Percentiles rank a stretch among this genome's conserved stretches.
These are phyloP conservation scores for Camellia japonica DNA, from an alignment of 148 eudicot species.

Conservation along the genomic window DNA sequence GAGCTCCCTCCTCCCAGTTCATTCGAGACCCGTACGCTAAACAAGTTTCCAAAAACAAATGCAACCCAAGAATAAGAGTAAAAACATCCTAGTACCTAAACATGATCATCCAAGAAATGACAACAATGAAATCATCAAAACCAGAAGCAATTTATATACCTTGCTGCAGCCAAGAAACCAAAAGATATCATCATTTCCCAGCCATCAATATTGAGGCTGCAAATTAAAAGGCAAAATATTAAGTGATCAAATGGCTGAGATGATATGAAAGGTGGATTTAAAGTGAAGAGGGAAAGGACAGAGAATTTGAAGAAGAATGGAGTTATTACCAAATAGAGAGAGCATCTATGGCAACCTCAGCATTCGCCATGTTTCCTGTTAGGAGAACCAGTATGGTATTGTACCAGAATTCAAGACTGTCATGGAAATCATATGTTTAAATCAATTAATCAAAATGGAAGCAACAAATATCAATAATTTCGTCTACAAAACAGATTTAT, in stretches of 20 bases:
- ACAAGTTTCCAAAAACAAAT: not conserved
- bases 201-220: slow-evolving; percentile 11
- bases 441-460: not conserved
- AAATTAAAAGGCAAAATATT: not conserved
- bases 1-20: slow-evolving; percentile 51
- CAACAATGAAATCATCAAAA: not conserved
- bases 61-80: not conserved
- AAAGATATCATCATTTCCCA: slow-evolving; percentile 19
- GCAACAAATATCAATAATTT: not conserved
- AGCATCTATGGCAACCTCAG: slow-evolving; percentile 34
- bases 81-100: not conserved
- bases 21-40: slow-evolving; percentile 48
- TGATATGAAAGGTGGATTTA: not conserved
- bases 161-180: slow-evolving; percentile 18
- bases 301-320: not conserved
- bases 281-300: not conserved
- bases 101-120: not conserved
- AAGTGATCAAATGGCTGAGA: not conserved
- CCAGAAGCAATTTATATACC: not conserved
- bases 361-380: slow-evolving; percentile 32
- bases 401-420: slow-evolving; percentile 16
- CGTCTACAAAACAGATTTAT: not conserved
- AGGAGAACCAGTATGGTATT: slow-evolving; percentile 26
- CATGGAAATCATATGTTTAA: not conserved
- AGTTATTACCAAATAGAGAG: slow-evolving; percentile 37